These are phyloP conservation scores for Solanum sitiens DNA, from an alignment of 257 asterid species.

Conservation along the genomic window DNA sequence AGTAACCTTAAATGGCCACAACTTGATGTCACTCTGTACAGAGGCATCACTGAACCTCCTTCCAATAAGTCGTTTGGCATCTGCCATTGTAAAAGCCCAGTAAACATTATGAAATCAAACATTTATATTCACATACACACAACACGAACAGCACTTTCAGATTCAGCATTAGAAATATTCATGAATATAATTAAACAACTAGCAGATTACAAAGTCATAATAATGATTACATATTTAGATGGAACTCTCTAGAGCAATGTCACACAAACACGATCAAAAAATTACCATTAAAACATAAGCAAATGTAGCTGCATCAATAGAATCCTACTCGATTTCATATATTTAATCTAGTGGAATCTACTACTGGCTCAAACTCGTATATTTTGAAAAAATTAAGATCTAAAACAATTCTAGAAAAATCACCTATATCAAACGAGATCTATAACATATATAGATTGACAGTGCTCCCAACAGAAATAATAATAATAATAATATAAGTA, in stretches of 20 bases:
- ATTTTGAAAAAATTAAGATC: neutral
- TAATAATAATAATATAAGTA: neutral
- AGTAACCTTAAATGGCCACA: constrained; percentile 9
- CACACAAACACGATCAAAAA: neutral
- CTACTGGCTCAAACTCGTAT: neutral
- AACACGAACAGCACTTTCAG: no score
- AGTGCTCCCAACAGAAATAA: neutral
- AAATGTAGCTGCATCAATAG: neutral
- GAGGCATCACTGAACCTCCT: constrained; percentile 5
- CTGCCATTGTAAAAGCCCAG: neutral
- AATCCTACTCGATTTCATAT: neutral
- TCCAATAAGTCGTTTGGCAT: constrained; percentile 12
- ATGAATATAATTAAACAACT: neutral
- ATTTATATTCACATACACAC: neutral
- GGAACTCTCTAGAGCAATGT: neutral
- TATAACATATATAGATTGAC: neutral
- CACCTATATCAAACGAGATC: neutral
- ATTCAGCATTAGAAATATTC: neutral
- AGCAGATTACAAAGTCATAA: neutral
- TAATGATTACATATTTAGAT: neutral
- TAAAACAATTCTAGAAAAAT: neutral
- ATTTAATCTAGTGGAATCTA: neutral
- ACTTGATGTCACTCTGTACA: constrained; percentile 10
- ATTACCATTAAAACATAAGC: no score
- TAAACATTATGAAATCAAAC: neutral